phyloP scores from a whole-genome alignment of 768 basidiomycete species.

The Mycena rosella region DNA sequence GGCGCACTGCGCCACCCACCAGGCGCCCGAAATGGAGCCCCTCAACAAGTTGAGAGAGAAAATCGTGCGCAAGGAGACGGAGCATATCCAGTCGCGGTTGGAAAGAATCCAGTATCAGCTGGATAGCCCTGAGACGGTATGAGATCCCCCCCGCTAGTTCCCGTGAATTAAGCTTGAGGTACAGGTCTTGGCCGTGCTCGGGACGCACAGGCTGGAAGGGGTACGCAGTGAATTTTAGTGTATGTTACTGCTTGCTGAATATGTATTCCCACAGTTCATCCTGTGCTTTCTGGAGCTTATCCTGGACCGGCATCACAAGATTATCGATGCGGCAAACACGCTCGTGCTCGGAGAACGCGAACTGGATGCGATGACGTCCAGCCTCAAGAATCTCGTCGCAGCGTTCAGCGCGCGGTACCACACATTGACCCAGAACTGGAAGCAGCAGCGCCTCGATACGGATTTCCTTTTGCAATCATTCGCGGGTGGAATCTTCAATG shows the following conservation, averaged over 20 bases:
- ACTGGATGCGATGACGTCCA: conserved; percentile 38
- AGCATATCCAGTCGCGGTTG: conserved; percentile 16
- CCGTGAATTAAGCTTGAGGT: too few relatives aligned
- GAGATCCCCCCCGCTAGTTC: neutral
- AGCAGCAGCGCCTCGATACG: conserved; percentile 41
- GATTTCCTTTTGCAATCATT: conserved; percentile 35
- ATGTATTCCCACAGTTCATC: conserved; percentile 17
- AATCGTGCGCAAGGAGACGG: conserved; percentile 30
- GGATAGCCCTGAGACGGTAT: conserved; percentile 31
- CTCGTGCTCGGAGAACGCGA: conserved; percentile 33
- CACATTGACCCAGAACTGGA: conserved; percentile 38
- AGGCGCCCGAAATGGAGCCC: conserved; percentile 18
- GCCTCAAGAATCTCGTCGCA: conserved; percentile 36
- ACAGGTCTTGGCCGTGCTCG: conserved; percentile 28
- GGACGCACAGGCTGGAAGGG: conserved; percentile 32
- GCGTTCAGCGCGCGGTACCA: conserved; percentile 38
- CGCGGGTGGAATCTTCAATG: conserved; percentile 40
- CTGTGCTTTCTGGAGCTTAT: conserved; percentile 39
- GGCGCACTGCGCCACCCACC: conserved; percentile 8
- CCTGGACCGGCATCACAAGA: conserved; percentile 37
- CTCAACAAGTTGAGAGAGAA: conserved; percentile 23
- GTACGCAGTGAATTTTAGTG: neutral
- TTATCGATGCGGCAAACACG: conserved; percentile 37
- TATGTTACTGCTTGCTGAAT: neutral
- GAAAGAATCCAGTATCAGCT: conserved; percentile 33